These are phyloP conservation scores for Neofusicoccum sp. DNA, from an alignment of 2,329 filamentous ascomycete genomes.

Conservation along the genomic window DNA sequence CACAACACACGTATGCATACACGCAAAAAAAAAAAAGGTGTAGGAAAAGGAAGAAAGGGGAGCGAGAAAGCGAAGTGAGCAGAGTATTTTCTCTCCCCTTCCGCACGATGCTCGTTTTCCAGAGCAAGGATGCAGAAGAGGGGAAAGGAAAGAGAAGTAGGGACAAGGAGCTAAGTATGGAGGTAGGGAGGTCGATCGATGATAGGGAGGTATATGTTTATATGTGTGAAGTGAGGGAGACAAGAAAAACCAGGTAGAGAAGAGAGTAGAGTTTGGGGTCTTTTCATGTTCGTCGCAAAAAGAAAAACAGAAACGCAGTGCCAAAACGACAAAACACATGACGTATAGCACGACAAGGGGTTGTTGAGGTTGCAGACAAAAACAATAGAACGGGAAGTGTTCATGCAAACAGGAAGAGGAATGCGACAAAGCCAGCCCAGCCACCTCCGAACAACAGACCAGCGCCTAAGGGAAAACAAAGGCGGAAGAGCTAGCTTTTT, in stretches of 20 bases:
- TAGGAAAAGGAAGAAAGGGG: not conserved
- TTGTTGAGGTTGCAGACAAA: not conserved
- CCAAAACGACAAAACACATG: not conserved
- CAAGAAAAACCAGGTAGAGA: not conserved
- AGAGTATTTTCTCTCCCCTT: not conserved
- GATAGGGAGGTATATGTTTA: not conserved
- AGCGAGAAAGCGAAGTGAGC: not conserved
- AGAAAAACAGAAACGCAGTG: not conserved
- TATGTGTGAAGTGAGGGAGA: not conserved
- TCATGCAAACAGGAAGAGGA: not conserved
- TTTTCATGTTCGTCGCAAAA: slow-evolving; percentile 9
- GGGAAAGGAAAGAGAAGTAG: not conserved
- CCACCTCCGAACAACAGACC: too few relatives aligned
- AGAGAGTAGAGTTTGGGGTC: slow-evolving; percentile 4
- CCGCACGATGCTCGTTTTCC: not conserved
- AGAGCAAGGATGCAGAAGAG: not conserved
- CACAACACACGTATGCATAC: slow-evolving; percentile 9
- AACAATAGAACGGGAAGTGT: not conserved
- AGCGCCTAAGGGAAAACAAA: not conserved
- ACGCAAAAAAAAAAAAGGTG: not conserved
- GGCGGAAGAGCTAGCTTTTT: not conserved
- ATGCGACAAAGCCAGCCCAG: not conserved
- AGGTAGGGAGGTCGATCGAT: not conserved
- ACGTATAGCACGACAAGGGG: slow-evolving; percentile 7
- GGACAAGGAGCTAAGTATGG: too few relatives aligned